phyloP scores from a whole-genome alignment of 2,329 filamentous ascomycete species.

The Coniella vitis region DNA sequence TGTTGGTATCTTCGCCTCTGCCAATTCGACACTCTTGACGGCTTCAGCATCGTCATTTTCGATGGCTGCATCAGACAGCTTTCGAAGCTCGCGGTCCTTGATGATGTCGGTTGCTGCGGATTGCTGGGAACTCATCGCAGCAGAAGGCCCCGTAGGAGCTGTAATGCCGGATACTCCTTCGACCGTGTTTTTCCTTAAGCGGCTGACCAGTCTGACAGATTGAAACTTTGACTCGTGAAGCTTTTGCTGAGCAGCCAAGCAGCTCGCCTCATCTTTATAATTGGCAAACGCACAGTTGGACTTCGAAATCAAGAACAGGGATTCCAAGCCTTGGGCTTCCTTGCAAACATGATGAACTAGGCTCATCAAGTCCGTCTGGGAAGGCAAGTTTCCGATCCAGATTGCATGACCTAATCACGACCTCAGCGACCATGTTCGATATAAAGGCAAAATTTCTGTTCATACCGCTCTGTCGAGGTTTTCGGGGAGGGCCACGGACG shows the following conservation, averaged over 20 bases:
- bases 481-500: conserved; percentile 47
- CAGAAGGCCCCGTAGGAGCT: conserved; percentile 49
- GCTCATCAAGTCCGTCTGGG: conserved; percentile 71
- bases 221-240: conserved; percentile 90
- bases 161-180: conserved; percentile 40
- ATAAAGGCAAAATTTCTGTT: conserved; percentile 4
- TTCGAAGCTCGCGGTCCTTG: conserved; percentile 5
- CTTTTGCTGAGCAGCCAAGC: conserved; percentile 68
- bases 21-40: background rate
- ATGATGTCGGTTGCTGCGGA: conserved; percentile 12
- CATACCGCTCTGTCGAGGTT: conserved; percentile 57
- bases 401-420: conserved; percentile 66
- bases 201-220: conserved; percentile 77
- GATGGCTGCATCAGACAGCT: conserved; percentile 5
- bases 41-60: conserved; percentile 3
- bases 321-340: conserved; percentile 73
- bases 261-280: conserved; percentile 74
- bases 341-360: conserved; percentile 88
- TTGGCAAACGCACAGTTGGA: conserved; percentile 98
- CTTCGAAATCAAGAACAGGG: conserved; percentile 89
- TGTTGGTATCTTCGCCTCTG: background rate
- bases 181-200: conserved; percentile 57
- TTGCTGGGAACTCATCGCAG: too few species aligned
- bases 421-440: background rate
- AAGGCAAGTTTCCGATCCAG: conserved; percentile 92